Evolutionary conservation across 345 rosid species (phyloP).

Genomic region (Mangifera indica): DNA sequence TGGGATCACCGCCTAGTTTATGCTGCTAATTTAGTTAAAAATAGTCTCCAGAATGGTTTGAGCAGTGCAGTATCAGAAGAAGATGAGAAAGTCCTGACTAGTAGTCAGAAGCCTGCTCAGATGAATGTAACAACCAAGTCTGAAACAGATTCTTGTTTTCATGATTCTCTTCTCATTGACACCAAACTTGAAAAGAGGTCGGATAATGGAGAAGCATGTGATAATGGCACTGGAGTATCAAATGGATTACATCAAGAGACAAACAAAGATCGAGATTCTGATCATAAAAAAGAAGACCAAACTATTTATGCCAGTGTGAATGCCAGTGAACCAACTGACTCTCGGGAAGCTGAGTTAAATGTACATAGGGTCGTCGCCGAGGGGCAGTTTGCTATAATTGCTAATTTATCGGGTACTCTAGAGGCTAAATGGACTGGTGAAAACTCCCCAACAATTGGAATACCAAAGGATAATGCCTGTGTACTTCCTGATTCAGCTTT

Average conservation of each 20-base stretch:
- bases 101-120: slow-evolving; percentile 42
- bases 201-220: slow-evolving; percentile 35
- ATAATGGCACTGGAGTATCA: slow-evolving; percentile 29
- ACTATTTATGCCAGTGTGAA: slow-evolving; percentile 39
- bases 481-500: slow-evolving; percentile 51
- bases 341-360: slow-evolving; percentile 37
- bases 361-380: slow-evolving; percentile 65
- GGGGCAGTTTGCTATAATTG: slow-evolving; percentile 58
- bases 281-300: slow-evolving; percentile 36
- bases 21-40: slow-evolving; percentile 47
- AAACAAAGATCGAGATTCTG: slow-evolving; percentile 30
- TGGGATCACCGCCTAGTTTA: slow-evolving; percentile 87
- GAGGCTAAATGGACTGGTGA: slow-evolving; percentile 96
- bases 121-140: slow-evolving; percentile 26
- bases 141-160: slow-evolving; percentile 21
- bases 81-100: slow-evolving; percentile 40
- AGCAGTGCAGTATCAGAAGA: slow-evolving; percentile 34
- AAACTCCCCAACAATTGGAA: slow-evolving; percentile 38
- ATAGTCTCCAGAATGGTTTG: slow-evolving; percentile 34
- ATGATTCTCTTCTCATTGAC: slow-evolving; percentile 38
- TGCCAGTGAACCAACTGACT: slow-evolving; percentile 37
- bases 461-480: slow-evolving; percentile 34
- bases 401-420: slow-evolving; percentile 72
- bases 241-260: slow-evolving; percentile 33
- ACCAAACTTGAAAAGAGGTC: slow-evolving; percentile 37